Evolutionary conservation across 768 basidiomycete genomes (phyloP).

Genomic region (Suillus spraguei): DNA sequence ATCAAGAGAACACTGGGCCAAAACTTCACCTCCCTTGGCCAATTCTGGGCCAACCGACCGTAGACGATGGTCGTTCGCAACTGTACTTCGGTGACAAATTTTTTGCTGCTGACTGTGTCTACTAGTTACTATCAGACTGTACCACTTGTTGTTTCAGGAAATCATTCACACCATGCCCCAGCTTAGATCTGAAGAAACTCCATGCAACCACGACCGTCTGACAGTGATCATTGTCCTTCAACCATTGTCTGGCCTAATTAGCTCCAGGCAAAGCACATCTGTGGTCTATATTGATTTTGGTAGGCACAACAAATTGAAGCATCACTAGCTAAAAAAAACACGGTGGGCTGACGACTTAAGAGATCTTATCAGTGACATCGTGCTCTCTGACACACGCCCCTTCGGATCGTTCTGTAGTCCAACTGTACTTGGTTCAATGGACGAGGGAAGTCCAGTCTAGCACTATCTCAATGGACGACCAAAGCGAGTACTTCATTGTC

Average conservation of each 20-base stretch:
- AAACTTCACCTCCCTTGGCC: neutral
- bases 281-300: neutral
- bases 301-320: neutral
- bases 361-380: neutral
- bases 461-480: neutral
- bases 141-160: neutral
- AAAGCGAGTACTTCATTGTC: neutral
- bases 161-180: neutral
- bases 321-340: too few relatives aligned
- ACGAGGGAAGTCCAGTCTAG: neutral
- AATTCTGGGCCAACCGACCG: neutral
- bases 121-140: neutral
- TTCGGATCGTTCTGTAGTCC: neutral
- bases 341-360: neutral
- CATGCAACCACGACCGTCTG: neutral
- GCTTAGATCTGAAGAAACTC: neutral
- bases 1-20: neutral
- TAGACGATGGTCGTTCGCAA: neutral
- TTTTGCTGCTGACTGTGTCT: neutral
- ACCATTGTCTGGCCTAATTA: neutral
- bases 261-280: neutral
- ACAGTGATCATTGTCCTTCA: neutral
- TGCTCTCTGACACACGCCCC: neutral
- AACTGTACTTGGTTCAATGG: neutral
- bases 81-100: neutral